Evolutionary conservation across 495 filamentous ascomycete genomes (phyloP), one percentile per base, ranked within the genome.

Genomic region (Hypoxylon perforatum): DNA sequence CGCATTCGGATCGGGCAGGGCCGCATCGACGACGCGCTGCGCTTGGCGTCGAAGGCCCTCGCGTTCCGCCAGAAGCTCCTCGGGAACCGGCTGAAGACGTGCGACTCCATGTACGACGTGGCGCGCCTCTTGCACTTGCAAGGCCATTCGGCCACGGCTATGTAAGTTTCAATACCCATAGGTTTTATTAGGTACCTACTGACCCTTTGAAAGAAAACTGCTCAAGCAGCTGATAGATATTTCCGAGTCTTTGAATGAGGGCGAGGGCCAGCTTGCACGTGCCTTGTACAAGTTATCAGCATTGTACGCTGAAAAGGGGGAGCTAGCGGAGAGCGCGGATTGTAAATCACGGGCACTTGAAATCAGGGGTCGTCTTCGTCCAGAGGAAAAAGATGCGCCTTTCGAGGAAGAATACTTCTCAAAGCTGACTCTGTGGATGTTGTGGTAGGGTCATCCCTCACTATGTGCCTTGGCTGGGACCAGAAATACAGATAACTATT

Each of bases 71-170:
- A 70, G 35, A 65, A 70, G 28, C 28, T 63, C 22, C 49, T 52
- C 4, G 70, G 70, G 4, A 61, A 58, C 44, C 39, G 57, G 14
- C 49, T 67, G 30, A 73, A 70, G 38, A 70, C 70, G 5, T 73
- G 67, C 52, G 70, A 73, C 50, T 70, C 70, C n/a, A 42, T 73
- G 7, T 73, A 70, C 53, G 66, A 70, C 15, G 57, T 73, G 8
- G 70, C 67, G 19, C 25, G 12, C 21, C 36, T 73, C 35, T 45
- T 70, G 51, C 46, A 62, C 21, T 42, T 45, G 14, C 67, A 62
- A 17, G 61, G 67, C 7, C 50, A 63, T 23, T 19, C 39, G 6
- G 60, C 55, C 46, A 39, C 61, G 7, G 66, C 61, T 17, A 69
- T 55, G 51, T 55, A 39, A 41, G 51, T 41, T 5, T 12, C 19